Conservation (phyloP, 78 protist species). For the Tieghemostelium lacteum region DNA sequence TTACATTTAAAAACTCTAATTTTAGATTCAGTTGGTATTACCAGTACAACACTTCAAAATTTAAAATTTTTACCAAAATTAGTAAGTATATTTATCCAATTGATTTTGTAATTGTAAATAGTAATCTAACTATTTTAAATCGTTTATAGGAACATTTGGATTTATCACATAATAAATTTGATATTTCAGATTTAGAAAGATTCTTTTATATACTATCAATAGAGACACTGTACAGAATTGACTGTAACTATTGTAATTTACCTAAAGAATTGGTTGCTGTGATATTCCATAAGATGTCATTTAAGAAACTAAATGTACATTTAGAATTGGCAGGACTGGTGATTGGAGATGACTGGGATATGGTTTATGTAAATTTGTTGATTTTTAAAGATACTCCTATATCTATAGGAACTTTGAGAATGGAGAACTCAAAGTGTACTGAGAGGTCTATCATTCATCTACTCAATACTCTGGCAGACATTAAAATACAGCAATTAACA, state of each 20-base stretch:
- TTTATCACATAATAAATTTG: conserved; percentile 47
- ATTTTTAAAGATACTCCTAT: conserved; percentile 31
- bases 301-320: conserved; percentile 55
- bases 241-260: conserved; percentile 47
- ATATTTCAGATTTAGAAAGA: conserved; percentile 37
- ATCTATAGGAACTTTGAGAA: conserved; percentile 23
- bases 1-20: conserved; percentile 19
- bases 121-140: background rate
- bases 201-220: conserved; percentile 21
- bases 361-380: conserved; percentile 19
- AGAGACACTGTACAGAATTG: conserved; percentile 20
- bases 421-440: conserved; percentile 6
- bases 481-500: conserved; percentile 32
- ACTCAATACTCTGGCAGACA: conserved; percentile 24
- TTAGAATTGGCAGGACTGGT: conserved; percentile 41
- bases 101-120: background rate
- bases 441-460: conserved; percentile 38
- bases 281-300: conserved; percentile 58
- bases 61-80: conserved; percentile 13
- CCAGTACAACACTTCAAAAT: conserved; percentile 17
- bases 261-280: conserved; percentile 33
- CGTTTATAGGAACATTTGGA: conserved; percentile 35
- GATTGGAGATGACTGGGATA: conserved; percentile 37
- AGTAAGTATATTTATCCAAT: background rate
- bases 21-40: conserved; percentile 13